Conservation (phyloP, 495 filamentous ascomycete species). For the Chaetomium tenue region DNA sequence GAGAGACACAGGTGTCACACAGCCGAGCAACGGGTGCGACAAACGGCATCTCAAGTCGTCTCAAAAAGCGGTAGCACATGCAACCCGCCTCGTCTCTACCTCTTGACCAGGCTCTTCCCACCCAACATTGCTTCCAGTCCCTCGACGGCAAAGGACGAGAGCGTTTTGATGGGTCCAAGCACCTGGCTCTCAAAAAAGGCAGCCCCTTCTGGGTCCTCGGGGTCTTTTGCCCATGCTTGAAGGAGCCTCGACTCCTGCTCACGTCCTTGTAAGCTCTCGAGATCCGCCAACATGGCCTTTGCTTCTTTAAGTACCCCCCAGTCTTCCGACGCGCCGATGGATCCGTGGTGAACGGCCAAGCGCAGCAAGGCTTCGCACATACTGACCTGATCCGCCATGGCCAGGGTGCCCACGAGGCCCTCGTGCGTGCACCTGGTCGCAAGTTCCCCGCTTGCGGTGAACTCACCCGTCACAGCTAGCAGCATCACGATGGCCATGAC, state of each 20-base stretch:
- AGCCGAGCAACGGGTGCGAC: neutral
- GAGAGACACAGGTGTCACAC: neutral
- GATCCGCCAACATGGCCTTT: constrained; percentile 37
- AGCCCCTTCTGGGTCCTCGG: constrained; percentile 30
- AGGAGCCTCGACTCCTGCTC: constrained; percentile 38
- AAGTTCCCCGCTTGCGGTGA: constrained; percentile 25
- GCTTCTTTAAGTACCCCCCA: constrained; percentile 41
- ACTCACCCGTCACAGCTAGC: constrained; percentile 34
- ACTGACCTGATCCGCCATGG: constrained; percentile 40
- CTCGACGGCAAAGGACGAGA: constrained; percentile 40
- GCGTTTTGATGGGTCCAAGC: constrained; percentile 34
- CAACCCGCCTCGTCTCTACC: neutral
- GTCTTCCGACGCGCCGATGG: constrained; percentile 33
- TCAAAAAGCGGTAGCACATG: neutral
- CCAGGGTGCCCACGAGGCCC: constrained; percentile 31
- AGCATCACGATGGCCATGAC: constrained; percentile 42
- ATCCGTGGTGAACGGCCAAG: constrained; percentile 36
- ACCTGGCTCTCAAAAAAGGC: constrained; percentile 42
- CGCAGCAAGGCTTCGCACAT: constrained; percentile 43
- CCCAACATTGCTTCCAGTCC: constrained; percentile 39
- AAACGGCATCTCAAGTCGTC: neutral
- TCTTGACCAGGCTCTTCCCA: constrained; percentile 9
- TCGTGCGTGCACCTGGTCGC: constrained; percentile 26
- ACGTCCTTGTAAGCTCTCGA: constrained; percentile 40
- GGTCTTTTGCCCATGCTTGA: constrained; percentile 39